A percentile compares a stretch with the other conserved stretches of the same genome.
Conservation (phyloP, 139 green algal species). For the Coelastrella sp. region DNA sequence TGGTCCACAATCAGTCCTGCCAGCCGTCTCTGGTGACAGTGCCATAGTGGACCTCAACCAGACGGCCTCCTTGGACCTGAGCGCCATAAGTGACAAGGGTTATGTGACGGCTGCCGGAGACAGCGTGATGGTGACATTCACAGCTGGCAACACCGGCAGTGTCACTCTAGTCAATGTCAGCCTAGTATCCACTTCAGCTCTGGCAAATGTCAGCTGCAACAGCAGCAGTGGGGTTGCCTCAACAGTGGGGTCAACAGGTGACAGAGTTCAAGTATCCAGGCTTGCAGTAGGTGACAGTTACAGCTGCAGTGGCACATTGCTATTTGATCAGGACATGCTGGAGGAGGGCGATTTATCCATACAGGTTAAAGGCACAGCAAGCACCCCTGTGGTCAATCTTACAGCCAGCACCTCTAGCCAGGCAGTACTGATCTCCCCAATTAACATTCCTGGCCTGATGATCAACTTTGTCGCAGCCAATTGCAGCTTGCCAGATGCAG, state of each 20-base stretch:
- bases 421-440: background rate
- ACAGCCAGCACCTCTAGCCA: background rate
- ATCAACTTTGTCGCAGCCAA: background rate
- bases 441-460: background rate
- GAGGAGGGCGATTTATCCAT: background rate
- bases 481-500: background rate
- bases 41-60: slow-evolving; percentile 6
- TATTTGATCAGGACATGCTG: background rate
- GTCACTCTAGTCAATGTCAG: background rate
- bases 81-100: background rate
- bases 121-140: background rate
- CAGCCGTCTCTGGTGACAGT: background rate
- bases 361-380: background rate
- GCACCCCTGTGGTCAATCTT: background rate
- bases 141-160: slow-evolving; percentile 9
- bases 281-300: background rate
- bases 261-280: background rate
- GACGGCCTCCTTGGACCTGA: background rate
- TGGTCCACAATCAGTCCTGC: background rate
- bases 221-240: background rate
- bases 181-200: background rate
- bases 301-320: background rate
- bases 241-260: background rate
- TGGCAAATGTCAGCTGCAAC: background rate
- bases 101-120: slow-evolving; percentile 11